A percentile compares a stretch with the other conserved stretches of the same genome.
Conservation (phyloP, 2,329 filamentous ascomycete species). For the Venturia carpophila region DNA sequence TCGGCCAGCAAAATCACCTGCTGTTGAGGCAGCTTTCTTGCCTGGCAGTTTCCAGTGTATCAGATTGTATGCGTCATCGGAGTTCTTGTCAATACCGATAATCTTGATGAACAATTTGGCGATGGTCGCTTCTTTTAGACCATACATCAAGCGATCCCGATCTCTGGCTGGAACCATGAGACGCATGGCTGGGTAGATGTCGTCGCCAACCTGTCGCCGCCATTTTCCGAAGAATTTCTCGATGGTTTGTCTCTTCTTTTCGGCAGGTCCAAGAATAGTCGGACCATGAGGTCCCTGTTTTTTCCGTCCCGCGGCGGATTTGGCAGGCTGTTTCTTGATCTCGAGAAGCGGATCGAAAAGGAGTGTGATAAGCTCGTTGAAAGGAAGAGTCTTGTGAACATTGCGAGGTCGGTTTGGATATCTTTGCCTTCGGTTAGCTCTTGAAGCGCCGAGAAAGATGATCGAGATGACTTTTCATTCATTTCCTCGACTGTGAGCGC, state of each 20-base stretch:
- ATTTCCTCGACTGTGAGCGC: conserved; percentile 39
- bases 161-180: conserved; percentile 92
- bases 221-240: conserved; percentile 78
- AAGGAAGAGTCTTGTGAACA: conserved; percentile 67
- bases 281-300: conserved; percentile 55
- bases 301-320: conserved; percentile 42
- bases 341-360: conserved; percentile 78
- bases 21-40: conserved; percentile 55
- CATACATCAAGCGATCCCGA: conserved; percentile 84
- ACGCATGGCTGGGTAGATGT: conserved; percentile 88
- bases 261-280: conserved; percentile 59
- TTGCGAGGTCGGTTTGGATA: conserved; percentile 81
- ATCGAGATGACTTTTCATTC: conserved; percentile 39
- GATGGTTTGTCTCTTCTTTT: conserved; percentile 73
- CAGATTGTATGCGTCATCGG: conserved; percentile 77
- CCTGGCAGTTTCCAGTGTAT: conserved; percentile 90
- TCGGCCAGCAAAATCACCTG: conserved; percentile 85
- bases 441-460: not conserved
- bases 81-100: conserved; percentile 84
- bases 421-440: conserved; percentile 36
- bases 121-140: conserved; percentile 85
- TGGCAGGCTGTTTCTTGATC: conserved; percentile 62
- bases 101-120: conserved; percentile 86
- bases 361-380: conserved; percentile 66
- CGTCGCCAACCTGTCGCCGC: conserved; percentile 79